Percentiles rank a stretch among this genome's conserved stretches.
Evolutionary conservation across 2,329 filamentous ascomycete species (phyloP).

Genomic region (Pseudocercospora fuligena): DNA sequence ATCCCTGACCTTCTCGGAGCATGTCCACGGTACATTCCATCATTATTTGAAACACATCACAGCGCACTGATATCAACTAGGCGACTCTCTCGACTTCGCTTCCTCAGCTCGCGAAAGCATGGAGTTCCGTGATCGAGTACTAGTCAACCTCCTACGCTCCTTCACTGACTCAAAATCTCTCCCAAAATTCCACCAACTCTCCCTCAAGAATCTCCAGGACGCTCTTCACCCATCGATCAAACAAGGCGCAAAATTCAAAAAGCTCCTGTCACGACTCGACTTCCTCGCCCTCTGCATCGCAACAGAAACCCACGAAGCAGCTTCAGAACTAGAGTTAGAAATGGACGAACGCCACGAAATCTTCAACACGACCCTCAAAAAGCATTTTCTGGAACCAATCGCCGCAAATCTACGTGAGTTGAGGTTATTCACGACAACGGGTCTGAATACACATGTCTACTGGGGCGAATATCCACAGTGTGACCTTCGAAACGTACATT

Average conservation of each 20-base stretch:
- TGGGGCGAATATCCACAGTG: conserved; percentile 50
- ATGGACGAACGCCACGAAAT: conserved; percentile 2
- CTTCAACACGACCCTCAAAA: background rate
- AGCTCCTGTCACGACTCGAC: background rate
- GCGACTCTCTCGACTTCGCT: background rate
- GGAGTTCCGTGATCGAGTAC: background rate
- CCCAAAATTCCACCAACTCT: background rate
- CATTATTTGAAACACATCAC: background rate
- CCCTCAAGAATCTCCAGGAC: conserved; percentile 2
- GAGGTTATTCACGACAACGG: background rate
- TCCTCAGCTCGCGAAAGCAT: background rate
- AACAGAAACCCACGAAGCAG: background rate
- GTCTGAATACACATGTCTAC: conserved; percentile 31
- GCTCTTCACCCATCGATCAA: background rate
- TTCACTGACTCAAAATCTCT: background rate
- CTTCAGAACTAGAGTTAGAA: background rate
- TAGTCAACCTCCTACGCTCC: background rate
- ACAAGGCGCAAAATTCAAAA: background rate
- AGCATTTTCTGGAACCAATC: background rate
- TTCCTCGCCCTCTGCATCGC: background rate
- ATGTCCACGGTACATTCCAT: background rate
- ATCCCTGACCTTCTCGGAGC: background rate
- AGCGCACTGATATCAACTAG: background rate
- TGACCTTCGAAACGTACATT: conserved; percentile 42
- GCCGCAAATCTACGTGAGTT: background rate